Evolutionary conservation across 2,329 filamentous ascomycete species (phyloP).

Genomic region (Nectriaceae sp.): DNA sequence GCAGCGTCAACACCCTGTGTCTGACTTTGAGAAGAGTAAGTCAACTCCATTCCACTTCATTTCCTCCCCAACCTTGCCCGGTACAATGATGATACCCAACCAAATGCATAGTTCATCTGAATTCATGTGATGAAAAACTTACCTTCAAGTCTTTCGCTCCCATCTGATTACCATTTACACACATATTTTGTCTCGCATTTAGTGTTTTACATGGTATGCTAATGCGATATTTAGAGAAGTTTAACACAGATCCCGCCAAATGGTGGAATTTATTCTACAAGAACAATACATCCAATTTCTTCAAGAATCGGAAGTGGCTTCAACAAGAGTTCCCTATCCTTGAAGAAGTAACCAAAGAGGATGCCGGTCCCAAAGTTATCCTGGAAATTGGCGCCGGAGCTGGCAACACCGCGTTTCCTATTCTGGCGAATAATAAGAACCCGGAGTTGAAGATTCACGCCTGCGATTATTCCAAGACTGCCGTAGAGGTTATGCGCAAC

Average conservation of each 20-base stretch:
- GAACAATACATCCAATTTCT: constrained; percentile 96
- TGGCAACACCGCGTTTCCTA: constrained; percentile 94
- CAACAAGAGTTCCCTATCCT: constrained; percentile 93
- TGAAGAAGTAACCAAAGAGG: constrained; percentile 69
- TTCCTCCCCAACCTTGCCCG: constrained; percentile 19
- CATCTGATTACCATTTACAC: constrained; percentile 56
- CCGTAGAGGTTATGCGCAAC: constrained; percentile 86
- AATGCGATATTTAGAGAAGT: constrained; percentile 61
- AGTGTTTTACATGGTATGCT: constrained; percentile 32
- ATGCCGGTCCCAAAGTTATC: constrained; percentile 69
- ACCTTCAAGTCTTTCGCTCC: constrained; percentile 69
- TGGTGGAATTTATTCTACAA: constrained; percentile 99
- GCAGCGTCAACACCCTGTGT: constrained; percentile 85
- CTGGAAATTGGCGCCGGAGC: constrained; percentile 94
- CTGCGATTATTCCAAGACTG: constrained; percentile 94
- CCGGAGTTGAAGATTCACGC: constrained; percentile 81
- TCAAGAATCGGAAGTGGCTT: constrained; percentile 98
- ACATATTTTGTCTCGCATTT: constrained; percentile 19
- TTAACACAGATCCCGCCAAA: constrained; percentile 87
- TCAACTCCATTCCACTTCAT: constrained; percentile 22
- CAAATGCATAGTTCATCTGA: constrained; percentile 74
- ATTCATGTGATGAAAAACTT: constrained; percentile 61
- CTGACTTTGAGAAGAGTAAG: constrained; percentile 86
- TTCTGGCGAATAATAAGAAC: constrained; percentile 84
- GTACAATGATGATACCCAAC: constrained; percentile 58